A percentile compares a stretch with the other conserved stretches of the same genome.
phyloP scores from a whole-genome alignment of 106 monocot genomes.

The Triglochin maritima region DNA sequence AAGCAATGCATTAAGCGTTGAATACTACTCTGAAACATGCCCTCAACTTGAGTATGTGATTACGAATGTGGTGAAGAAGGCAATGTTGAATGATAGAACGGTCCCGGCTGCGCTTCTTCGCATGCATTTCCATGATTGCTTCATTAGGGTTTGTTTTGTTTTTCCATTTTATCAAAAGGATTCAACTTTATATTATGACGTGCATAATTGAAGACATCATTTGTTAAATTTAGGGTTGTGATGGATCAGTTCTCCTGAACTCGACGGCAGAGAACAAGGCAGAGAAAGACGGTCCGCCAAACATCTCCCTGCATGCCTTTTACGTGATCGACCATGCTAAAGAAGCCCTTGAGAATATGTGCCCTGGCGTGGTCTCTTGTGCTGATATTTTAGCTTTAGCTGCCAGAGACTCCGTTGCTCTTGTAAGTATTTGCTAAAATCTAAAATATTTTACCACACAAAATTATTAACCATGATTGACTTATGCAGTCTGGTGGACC shows the following conservation, averaged over 20 bases:
- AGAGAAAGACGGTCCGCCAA: constrained; percentile 79
- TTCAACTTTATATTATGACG: not conserved
- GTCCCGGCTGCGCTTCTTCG: constrained; percentile 16
- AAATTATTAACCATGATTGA: not conserved
- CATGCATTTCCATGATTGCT: constrained; percentile 24
- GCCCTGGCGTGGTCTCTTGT: constrained; percentile 87
- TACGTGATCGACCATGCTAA: constrained; percentile 83
- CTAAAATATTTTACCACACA: not conserved
- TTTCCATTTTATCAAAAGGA: not conserved
- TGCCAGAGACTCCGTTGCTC: constrained; percentile 64
- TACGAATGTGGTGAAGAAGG: constrained; percentile 5
- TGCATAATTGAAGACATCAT: not conserved
- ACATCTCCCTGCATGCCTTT: constrained; percentile 75
- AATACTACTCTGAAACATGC: constrained; percentile 13
- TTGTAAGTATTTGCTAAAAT: constrained; percentile 25
- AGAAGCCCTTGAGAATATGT: constrained; percentile 48
- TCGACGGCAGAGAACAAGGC: constrained; percentile 47
- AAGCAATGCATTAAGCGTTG: not conserved
- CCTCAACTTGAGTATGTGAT: constrained; percentile 10
- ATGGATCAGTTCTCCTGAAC: constrained; percentile 69
- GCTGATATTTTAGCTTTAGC: constrained; percentile 76
- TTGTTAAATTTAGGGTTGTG: constrained; percentile 48
- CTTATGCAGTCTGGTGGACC: constrained; percentile 62
- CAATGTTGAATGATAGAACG: constrained; percentile 6
- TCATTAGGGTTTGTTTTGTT: constrained; percentile 7